Evolutionary conservation across 2,329 filamentous ascomycete species (phyloP).

Genomic region (Aphanoascus verrucosus): DNA sequence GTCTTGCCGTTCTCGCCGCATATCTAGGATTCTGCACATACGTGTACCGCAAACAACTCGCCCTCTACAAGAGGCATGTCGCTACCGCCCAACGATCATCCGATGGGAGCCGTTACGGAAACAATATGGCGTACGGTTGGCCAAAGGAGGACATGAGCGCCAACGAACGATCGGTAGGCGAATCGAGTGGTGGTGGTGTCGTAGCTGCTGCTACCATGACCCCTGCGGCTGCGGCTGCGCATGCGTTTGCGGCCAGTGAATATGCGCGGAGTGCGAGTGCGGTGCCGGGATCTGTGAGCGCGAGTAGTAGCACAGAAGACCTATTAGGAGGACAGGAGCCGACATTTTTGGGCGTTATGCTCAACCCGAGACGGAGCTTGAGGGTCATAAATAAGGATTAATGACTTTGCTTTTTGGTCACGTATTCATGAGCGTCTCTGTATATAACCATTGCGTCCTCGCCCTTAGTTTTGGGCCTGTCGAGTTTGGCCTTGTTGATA

Average conservation of each 20-base stretch:
- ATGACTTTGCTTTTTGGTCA: conserved; percentile 12
- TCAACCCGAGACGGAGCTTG: conserved; percentile 58
- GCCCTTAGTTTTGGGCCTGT: no score
- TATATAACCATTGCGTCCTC: no score
- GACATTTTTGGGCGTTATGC: conserved; percentile 58
- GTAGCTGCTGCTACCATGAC: conserved; percentile 4
- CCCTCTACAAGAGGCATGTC: conserved; percentile 59
- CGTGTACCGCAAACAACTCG: conserved; percentile 61
- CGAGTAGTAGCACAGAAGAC: conserved; percentile 46
- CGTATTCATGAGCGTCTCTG: neutral
- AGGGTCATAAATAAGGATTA: conserved; percentile 55
- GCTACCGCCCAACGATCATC: conserved; percentile 52
- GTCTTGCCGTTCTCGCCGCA: conserved; percentile 53
- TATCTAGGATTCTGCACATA: conserved; percentile 70
- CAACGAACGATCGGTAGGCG: neutral
- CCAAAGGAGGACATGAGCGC: conserved; percentile 18
- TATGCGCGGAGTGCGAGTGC: conserved; percentile 25
- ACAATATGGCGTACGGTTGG: conserved; percentile 13
- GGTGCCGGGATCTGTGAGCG: conserved; percentile 28
- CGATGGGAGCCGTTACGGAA: conserved; percentile 30
- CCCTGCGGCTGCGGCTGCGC: conserved; percentile 9
- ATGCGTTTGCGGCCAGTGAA: conserved; percentile 13
- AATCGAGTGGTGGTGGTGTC: neutral
- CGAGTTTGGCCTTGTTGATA: no score
- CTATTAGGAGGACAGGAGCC: conserved; percentile 54